phyloP scores from a whole-genome alignment of 1,139 yeast species.

The Kurtzmaniella quercitrusa region DNA sequence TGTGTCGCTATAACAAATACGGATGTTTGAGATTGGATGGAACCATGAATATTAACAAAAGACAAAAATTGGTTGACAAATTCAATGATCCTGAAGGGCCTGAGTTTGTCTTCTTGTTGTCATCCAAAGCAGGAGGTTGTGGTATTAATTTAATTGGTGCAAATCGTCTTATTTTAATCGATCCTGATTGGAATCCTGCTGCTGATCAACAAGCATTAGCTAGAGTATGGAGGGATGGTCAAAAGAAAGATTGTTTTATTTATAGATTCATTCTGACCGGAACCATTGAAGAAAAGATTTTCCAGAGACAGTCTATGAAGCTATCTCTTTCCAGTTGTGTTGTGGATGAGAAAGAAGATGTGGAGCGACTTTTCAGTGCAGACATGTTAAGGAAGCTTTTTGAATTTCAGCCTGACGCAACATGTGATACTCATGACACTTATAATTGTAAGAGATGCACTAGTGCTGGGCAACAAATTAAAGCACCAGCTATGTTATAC shows the following conservation, averaged over 20 bases:
- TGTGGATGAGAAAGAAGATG: conserved; percentile 94
- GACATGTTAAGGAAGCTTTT: conserved; percentile 77
- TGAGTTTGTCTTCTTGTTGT: conserved; percentile 82
- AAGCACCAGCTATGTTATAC: conserved; percentile 85
- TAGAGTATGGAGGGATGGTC: conserved; percentile 99
- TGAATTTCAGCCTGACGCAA: conserved; percentile 61
- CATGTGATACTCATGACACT: conserved; percentile 91
- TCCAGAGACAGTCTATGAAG: conserved; percentile 96
- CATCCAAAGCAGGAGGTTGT: conserved; percentile 98
- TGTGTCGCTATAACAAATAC: conserved; percentile 73
- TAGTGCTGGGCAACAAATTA: conserved; percentile 53
- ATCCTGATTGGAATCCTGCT: conserved; percentile 99
- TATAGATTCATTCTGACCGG: conserved; percentile 93
- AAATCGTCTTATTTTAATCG: conserved; percentile 79
- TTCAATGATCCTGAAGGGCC: conserved; percentile 88
- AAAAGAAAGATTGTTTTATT: conserved; percentile 92
- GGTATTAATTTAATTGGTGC: conserved; percentile 98
- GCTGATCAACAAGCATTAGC: conserved; percentile 98
- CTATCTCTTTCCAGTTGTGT: conserved; percentile 91
- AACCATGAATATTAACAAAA: conserved; percentile 83
- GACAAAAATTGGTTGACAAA: conserved; percentile 87
- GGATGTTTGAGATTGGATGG: conserved; percentile 90
- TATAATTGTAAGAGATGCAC: conserved; percentile 82
- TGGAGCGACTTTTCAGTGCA: conserved; percentile 83
- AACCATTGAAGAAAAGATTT: conserved; percentile 92